Evolutionary conservation across 768 basidiomycete genomes (phyloP), one percentile per base, ranked within the genome.

Genomic region (Boletus rex-veris): DNA sequence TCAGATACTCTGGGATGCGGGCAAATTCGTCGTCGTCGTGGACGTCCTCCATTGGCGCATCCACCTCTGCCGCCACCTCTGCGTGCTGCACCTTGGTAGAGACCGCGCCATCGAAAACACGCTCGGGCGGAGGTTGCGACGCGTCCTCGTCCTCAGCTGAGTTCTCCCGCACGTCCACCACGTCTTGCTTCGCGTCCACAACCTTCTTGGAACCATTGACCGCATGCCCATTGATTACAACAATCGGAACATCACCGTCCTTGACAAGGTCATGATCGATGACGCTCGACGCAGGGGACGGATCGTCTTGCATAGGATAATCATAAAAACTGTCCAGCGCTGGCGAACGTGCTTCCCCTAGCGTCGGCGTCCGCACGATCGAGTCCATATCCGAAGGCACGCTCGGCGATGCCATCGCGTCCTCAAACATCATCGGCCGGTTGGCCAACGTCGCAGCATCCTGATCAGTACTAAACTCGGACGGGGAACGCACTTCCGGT

Each of bases 1-100:
- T 80, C 28, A 91, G 75, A 58, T 90, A 84, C 15, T 75, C 76
- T 3, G 80, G 80, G 14, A 75, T 74, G 24, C 63, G 65, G 2
- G 67, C 72, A n/a, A 59, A 68, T 19, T 70, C 74, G 24, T 70
- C 70, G 5, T 70, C 65, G 5, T 70, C 65, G 7, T 70, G 66
- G 35, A 68, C 59, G 35, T 74, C 72, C 12, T 79, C 75, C 48
- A 80, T 78, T 15, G 71, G 64, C 15, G 36, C 15, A 3, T 57
- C 58, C 1, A 5, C 33, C 19, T 55, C 64, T 5, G 21, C 16
- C 19, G 51, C 58, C 10, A 31, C 21, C 14, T 54, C 59, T 15
- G 37, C 26, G 1, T 33, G 53, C 5, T 54, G 64, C 11, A 26
- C 48, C 19, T 55, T 35, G 5, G 38, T 30, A 11, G 53, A 12